Evolutionary conservation across 805 yeast species (phyloP).

Genomic region (Scheffersomyces amazonensis): DNA sequence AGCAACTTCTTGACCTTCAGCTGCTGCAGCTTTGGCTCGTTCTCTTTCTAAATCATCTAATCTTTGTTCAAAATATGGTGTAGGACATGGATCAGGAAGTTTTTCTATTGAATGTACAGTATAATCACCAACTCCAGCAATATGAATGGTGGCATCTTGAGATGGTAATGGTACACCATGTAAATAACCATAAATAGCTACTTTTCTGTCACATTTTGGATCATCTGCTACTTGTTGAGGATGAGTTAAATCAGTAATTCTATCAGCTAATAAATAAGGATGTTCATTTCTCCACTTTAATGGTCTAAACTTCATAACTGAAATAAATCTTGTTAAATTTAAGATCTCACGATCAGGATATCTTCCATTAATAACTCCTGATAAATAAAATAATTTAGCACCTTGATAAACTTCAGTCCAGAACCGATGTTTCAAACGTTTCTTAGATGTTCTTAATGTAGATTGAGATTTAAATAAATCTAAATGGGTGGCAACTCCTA

Average conservation of each 20-base stretch:
- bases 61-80: conserved; percentile 87
- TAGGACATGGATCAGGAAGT: conserved; percentile 98
- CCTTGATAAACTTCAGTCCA: conserved; percentile 99
- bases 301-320: conserved; percentile 99
- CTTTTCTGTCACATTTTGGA: conserved; percentile 80
- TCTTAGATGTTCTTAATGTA: conserved; percentile 87
- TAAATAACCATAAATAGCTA: conserved; percentile 89
- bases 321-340: conserved; percentile 85
- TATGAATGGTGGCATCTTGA: conserved; percentile 73
- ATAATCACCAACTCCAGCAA: conserved; percentile 95
- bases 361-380: conserved; percentile 95
- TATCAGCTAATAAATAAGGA: conserved; percentile 87
- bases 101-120: conserved; percentile 75
- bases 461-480: conserved; percentile 89
- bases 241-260: conserved; percentile 92
- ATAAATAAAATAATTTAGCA: conserved; percentile 88
- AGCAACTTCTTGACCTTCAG: conserved; percentile 52
- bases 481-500: conserved; percentile 93
- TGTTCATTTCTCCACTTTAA: conserved; percentile 99
- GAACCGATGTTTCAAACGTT: conserved; percentile 86
- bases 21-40: conserved; percentile 61
- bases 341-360: conserved; percentile 96
- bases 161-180: conserved; percentile 87
- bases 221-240: conserved; percentile 78
- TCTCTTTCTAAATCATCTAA: conserved; percentile 80